Base-by-base conservation (phyloP, 768 basidiomycete species). In the Trametes coccinea region DNA sequence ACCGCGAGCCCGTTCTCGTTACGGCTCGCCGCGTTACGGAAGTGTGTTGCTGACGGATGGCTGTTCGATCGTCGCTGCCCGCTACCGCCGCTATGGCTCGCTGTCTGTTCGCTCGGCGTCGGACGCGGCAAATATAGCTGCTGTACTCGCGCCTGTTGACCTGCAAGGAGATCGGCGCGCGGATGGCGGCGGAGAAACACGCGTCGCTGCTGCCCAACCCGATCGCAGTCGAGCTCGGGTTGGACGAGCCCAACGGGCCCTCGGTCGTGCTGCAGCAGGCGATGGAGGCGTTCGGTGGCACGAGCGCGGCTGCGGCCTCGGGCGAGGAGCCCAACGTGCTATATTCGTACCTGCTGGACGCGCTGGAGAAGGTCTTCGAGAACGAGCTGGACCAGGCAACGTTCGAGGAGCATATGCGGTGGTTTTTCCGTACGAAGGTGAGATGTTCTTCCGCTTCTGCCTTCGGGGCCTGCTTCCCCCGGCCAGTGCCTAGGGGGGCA, bases 391-490 rank as follows among this genome's bases (percentile, higher is more conserved):
- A 98, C 73, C 91, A 89, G 71, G 77, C 82, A n/a, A 85, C 87
- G 22, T 98, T 95, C 69, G 96, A 98, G 73, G 97, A 98, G 72
- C 92, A 93, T 70, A 86, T 98, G 86, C 79, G 97, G 65, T 92
- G 93, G 84, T 91, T 95, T 77, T 95, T 93, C 77, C 91, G 92
- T 34, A 93, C 86, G 62, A 89, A 88, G 83, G 90, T 90, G 51
- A 74, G 64, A 80, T 55, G 50, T 44, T 14, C 43, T 63, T 37
- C 41, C 61, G 27, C 30, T 17, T 30, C 6, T 56, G 29, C 46
- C 46, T 29, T 40, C 34, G 5, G 6, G 31, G 30, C 7, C 34
- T 45, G 33, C 11, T 48, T 33, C 48, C 41, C 51, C 37, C 41
- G 57, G 49, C 14, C 48, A 30, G 61, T 17, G 14, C 14, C 41